These are phyloP conservation scores for Calocybe gambosa DNA, from an alignment of 1,284 basidiomycete species.

Conservation along the genomic window DNA sequence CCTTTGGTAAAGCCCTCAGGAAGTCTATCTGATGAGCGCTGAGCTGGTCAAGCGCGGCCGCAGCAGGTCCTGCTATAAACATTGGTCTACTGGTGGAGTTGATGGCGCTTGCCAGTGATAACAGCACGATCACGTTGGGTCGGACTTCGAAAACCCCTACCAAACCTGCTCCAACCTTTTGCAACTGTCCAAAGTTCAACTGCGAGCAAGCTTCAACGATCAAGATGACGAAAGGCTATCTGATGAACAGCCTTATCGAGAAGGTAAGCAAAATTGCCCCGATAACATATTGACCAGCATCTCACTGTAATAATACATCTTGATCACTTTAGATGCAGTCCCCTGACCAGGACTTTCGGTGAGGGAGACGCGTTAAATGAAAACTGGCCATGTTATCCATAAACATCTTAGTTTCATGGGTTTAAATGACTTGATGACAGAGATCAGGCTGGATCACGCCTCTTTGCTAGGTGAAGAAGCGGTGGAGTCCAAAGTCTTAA, in stretches of 20 bases:
- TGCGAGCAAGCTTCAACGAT: constrained; percentile 7
- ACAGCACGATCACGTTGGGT: background rate
- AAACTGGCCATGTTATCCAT: constrained; percentile 10
- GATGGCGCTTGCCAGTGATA: too few species aligned
- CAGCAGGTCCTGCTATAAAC: constrained; percentile 29
- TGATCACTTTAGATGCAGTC: constrained; percentile 62
- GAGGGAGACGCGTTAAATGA: constrained; percentile 26
- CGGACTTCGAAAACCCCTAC: background rate
- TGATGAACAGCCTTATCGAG: constrained; percentile 76
- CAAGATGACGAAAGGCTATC: constrained; percentile 74
- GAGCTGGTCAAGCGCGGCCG: constrained; percentile 47
- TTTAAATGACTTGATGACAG: constrained; percentile 84
- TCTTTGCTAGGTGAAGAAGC: constrained; percentile 76
- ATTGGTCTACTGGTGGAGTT: too few species aligned
- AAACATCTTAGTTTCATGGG: constrained; percentile 76
- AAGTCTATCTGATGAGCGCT: constrained; percentile 47
- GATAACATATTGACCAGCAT: background rate
- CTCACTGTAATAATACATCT: constrained; percentile 1
- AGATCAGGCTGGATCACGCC: constrained; percentile 68
- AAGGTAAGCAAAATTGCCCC: constrained; percentile 40
- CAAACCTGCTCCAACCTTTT: background rate
- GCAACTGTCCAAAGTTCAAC: constrained; percentile 3
- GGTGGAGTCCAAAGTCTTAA: constrained; percentile 75
- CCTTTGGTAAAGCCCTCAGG: constrained; percentile 60
- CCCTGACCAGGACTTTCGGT: constrained; percentile 80